Evolutionary conservation across 768 basidiomycete genomes (phyloP), one percentile per base, ranked within the genome.

Genomic region (Suillus subaureus): DNA sequence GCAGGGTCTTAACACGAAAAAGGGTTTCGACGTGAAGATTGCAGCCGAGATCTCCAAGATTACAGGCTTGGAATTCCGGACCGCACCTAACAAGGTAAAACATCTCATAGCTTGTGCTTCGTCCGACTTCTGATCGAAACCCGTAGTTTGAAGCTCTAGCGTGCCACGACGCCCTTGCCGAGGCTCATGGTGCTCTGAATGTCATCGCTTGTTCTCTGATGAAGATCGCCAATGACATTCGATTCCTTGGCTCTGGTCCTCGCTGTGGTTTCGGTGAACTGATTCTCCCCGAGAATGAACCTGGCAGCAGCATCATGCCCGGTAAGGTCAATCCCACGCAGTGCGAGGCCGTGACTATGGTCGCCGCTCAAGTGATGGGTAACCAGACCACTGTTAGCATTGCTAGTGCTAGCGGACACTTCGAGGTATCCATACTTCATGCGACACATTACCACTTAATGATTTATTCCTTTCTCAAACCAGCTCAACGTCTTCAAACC

Each of bases 251-350:
- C 31, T 99, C 97, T 56, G 97, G 97, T 65, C 97, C 97, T 65
- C 92, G 97, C 54, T 99, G 97, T 73, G 97, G 97, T 63, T 85
- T 99, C 55, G 97, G 97, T 28, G 97, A 99, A 79, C 82, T 99
- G 51, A 89, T 85, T 71, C 80, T 99, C 61, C 97, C 97, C 12
- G 97, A 99, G 81, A 99, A 99, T 78, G 97, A 99, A 80, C 97
- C 97, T 51, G 97, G 97, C 57, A 96, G 94, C 74, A 97, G 94
- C 64, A 99, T 99, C 80, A 99, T 99, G 97, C 97, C 96, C 6
- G 97, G 97, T 67, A 99, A 99, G 82, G 97, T 99, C 67, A 99
- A 99, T 81, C 97, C 97, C 15, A 99, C 97, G 6, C 97, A 99
- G 76, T 99, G 97, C 71, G 97, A 99, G 80, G 97, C 97, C 6